A percentile compares a stretch with the other conserved stretches of the same genome.
phyloP scores from a whole-genome alignment of 2,329 filamentous ascomycete species.

The Hawksworthiomyces lignivorus region DNA sequence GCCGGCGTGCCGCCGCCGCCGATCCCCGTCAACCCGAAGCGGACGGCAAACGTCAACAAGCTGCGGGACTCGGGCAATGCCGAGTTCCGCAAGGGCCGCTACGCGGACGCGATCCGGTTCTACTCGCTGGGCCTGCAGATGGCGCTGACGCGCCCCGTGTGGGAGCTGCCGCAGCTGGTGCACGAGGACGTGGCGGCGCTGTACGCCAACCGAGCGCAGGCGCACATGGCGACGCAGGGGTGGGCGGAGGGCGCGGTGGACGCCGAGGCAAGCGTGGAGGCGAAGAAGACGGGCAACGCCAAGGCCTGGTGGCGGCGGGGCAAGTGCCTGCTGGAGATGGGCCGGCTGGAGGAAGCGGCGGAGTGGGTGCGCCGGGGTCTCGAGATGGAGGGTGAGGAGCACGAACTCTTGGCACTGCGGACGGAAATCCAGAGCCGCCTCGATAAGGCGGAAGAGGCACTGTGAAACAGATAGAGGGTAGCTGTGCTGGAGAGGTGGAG shows the following conservation, averaged over 20 bases:
- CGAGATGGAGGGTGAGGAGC: conserved; percentile 72
- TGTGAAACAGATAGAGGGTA: no score
- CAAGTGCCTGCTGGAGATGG: conserved; percentile 85
- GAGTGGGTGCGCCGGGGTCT: conserved; percentile 70
- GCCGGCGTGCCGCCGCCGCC: conserved; percentile 66
- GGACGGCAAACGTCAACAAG: conserved; percentile 79
- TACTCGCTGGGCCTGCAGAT: conserved; percentile 87
- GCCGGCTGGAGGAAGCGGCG: conserved; percentile 69
- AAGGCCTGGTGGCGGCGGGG: conserved; percentile 94
- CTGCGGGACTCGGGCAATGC: conserved; percentile 81
- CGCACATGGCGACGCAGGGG: conserved; percentile 70
- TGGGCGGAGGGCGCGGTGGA: conserved; percentile 87
- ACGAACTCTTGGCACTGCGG: conserved; percentile 54
- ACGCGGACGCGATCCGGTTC: conserved; percentile 67
- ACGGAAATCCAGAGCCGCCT: conserved; percentile 49
- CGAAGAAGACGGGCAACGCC: conserved; percentile 76
- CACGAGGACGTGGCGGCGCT: conserved; percentile 75
- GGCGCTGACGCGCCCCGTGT: conserved; percentile 71
- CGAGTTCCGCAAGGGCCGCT: conserved; percentile 70
- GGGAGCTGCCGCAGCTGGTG: conserved; percentile 80
- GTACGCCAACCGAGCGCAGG: conserved; percentile 83
- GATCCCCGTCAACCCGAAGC: conserved; percentile 86
- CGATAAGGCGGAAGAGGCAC: conserved; percentile 5
- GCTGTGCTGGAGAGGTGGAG: no score
- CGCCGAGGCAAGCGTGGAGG: conserved; percentile 80